Evolutionary conservation across 73 alveolate species (phyloP), one percentile per base, ranked within the genome.

Genomic region (Tetrahymena borealis): DNA sequence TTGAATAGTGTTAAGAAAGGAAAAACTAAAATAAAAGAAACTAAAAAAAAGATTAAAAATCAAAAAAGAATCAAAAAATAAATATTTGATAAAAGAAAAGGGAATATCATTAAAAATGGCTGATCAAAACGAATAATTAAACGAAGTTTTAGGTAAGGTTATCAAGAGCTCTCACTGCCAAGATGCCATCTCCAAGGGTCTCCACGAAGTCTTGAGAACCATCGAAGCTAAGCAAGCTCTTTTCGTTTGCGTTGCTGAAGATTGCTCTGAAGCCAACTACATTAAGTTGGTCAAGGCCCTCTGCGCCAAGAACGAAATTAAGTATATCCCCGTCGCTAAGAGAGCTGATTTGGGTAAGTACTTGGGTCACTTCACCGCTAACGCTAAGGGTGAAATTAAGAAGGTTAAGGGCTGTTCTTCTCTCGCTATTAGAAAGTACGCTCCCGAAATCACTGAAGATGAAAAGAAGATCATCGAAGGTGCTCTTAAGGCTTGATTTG

Each of bases 161-260:
- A 60, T 60, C 85, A 60, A 60, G 85, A 60, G 85, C 85, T 60
- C 85, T 60, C n/a, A 60, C 85, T 60, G 85, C 85, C 85, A 60
- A 60, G 85, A 60, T 60, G 85, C 85, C 85, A 60, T 60, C 85
- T 60, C 85, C 85, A 60, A 60, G 85, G 85, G 85, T 60, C 85
- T 60, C 85, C 85, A 60, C 85, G 85, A 60, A 60, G 85, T 60
- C 85, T 60, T 60, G 85, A 60, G 85, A 60, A 60, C 85, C 15
- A 60, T 60, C 28, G 85, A 60, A 60, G 85, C 85, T 35, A 60
- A 60, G 85, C 85, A 60, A 60, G 85, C 85, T 60, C 85, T 60
- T 60, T 60, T 60, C 85, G 85, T 60, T 60, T 60, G 85, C 37
- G 85, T 60, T 60, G 85, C 85, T 60, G 85, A 60, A 60, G 85